Evolutionary conservation across 1,284 basidiomycete genomes (phyloP).

Genomic region (Cutaneotrichosporon cutaneum): DNA sequence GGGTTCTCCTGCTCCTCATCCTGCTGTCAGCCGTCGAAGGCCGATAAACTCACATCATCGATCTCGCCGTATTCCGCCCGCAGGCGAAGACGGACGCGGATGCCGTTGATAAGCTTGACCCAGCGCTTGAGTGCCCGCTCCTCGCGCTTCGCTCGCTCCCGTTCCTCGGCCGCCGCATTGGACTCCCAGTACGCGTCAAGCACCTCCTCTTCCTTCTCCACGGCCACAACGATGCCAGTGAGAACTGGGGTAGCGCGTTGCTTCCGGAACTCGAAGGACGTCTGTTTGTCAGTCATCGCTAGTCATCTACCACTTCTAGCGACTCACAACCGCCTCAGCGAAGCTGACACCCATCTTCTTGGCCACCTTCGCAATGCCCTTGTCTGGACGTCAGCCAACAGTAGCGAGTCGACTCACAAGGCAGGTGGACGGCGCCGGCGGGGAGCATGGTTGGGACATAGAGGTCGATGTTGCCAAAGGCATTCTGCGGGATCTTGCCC

Average conservation of each 20-base stretch:
- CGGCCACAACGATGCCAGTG: slow-evolving; percentile 81
- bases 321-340: slow-evolving; percentile 76
- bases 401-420: slow-evolving; percentile 62
- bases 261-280: slow-evolving; percentile 85
- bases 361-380: slow-evolving; percentile 84
- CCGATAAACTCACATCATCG: slow-evolving; percentile 38
- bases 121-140: slow-evolving; percentile 84
- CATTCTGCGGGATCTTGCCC: slow-evolving; percentile 91
- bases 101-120: slow-evolving; percentile 81
- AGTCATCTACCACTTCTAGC: not conserved
- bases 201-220: slow-evolving; percentile 72
- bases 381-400: slow-evolving; percentile 59
- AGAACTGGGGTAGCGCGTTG: slow-evolving; percentile 85
- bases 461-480: slow-evolving; percentile 95
- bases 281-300: slow-evolving; percentile 26
- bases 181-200: slow-evolving; percentile 85
- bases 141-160: slow-evolving; percentile 70
- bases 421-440: slow-evolving; percentile 77
- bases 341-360: slow-evolving; percentile 76
- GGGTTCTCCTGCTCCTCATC: slow-evolving; percentile 40
- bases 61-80: slow-evolving; percentile 71
- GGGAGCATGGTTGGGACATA: slow-evolving; percentile 96
- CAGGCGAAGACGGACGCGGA: slow-evolving; percentile 78
- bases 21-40: slow-evolving; percentile 16
- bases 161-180: slow-evolving; percentile 73